Percentiles rank a stretch among this genome's conserved stretches.
phyloP scores from a whole-genome alignment of 768 basidiomycete species.

The Hygrophorus russula region DNA sequence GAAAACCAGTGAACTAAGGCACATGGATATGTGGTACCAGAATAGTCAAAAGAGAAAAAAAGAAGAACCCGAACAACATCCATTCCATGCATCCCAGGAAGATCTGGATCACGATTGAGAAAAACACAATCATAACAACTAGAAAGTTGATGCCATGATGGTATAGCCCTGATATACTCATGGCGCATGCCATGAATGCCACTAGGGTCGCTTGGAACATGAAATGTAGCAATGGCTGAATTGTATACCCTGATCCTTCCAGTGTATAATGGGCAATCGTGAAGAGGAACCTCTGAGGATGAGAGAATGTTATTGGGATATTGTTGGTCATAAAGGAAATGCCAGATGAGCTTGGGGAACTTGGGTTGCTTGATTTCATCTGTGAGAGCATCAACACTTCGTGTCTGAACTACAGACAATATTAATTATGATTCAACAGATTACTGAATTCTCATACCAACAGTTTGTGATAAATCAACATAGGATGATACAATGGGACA shows the following conservation, averaged over 20 bases:
- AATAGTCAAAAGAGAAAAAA: slow-evolving; percentile 14
- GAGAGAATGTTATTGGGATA: neutral
- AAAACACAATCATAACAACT: slow-evolving; percentile 17
- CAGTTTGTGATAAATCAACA: slow-evolving; percentile 1
- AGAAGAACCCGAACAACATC: slow-evolving; percentile 15
- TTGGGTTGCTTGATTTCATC: slow-evolving; percentile 6
- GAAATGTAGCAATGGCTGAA: slow-evolving; percentile 12
- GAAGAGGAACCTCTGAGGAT: neutral
- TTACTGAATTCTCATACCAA: neutral
- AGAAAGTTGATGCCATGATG: neutral
- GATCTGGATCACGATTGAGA: slow-evolving; percentile 8
- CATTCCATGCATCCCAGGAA: slow-evolving; percentile 15
- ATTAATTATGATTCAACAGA: neutral
- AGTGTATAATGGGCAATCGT: neutral
- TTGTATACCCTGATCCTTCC: slow-evolving; percentile 5
- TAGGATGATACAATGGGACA: neutral
- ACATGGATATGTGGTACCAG: slow-evolving; percentile 5
- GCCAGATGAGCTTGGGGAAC: slow-evolving; percentile 13
- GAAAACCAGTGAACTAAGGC: slow-evolving; percentile 8
- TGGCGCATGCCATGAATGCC: slow-evolving; percentile 17
- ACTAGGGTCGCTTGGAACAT: slow-evolving; percentile 17
- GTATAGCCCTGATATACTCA: slow-evolving; percentile 14
- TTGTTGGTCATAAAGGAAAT: slow-evolving; percentile 16
- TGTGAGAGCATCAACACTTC: neutral
- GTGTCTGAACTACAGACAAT: slow-evolving; percentile 5